These are phyloP conservation scores for Phlegmacium glaucopus DNA, from an alignment of 768 basidiomycete genomes.

Conservation along the genomic window DNA sequence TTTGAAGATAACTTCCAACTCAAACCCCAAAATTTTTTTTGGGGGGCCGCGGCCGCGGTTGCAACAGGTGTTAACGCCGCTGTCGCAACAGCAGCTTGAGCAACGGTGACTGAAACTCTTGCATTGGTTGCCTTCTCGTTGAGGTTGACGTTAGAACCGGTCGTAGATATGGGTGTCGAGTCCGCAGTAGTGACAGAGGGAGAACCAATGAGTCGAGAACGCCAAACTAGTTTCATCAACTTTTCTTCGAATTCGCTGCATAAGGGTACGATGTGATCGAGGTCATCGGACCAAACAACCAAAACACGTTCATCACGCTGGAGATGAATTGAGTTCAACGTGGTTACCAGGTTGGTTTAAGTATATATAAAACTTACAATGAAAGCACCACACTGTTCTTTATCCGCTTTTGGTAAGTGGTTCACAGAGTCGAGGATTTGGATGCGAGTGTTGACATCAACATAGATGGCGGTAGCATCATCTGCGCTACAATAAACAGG, in stretches of 20 bases:
- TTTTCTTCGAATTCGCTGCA: slow-evolving; percentile 71
- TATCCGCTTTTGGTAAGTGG: slow-evolving; percentile 73
- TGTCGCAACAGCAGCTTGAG: slow-evolving; percentile 29
- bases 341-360: slow-evolving; percentile 1
- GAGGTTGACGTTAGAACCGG: slow-evolving; percentile 53
- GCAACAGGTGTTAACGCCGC: slow-evolving; percentile 24
- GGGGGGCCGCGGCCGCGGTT: slow-evolving; percentile 2
- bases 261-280: slow-evolving; percentile 77
- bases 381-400: slow-evolving; percentile 90
- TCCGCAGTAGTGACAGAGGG: slow-evolving; percentile 38
- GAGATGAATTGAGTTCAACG: slow-evolving; percentile 7
- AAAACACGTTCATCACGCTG: slow-evolving; percentile 83
- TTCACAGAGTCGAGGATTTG: slow-evolving; percentile 75
- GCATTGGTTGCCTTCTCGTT: slow-evolving; percentile 43
- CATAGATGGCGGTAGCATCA: slow-evolving; percentile 57
- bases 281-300: slow-evolving; percentile 80
- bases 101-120: slow-evolving; percentile 22
- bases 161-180: slow-evolving; percentile 41
- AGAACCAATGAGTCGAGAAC: slow-evolving; percentile 35
- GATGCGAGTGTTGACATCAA: slow-evolving; percentile 81
- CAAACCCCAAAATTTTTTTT: slow-evolving; percentile 35
- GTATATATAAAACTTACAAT: slow-evolving; percentile 44
- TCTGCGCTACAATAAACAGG: slow-evolving; percentile 41
- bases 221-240: slow-evolving; percentile 55
- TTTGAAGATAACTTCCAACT: slow-evolving; percentile 44